Evolutionary conservation across 1,284 basidiomycete species (phyloP), one percentile per base, ranked within the genome.

Genomic region (Austroboletus niveus): DNA sequence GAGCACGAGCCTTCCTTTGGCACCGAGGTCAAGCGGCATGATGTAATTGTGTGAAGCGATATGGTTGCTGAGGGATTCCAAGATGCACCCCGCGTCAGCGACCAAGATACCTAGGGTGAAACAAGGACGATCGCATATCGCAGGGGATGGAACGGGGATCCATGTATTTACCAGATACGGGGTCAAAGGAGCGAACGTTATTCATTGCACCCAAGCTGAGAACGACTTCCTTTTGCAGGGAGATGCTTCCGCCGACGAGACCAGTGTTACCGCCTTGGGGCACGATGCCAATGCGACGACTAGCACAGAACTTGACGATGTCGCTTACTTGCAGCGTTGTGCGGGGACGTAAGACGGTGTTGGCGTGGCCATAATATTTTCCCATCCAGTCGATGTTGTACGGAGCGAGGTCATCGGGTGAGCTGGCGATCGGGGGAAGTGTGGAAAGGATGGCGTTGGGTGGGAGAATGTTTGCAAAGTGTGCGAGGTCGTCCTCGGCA

Each of bases 231-330:
- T 97, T 90, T 58, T 85, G 78, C 15, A 96, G 72, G 0, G 97
- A 96, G 10, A 98, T 92, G 55, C 94, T 87, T 20, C 97, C 97
- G n/a, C 97, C 92, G 57, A 99, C 97, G 10, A 99, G 81, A 22
- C 97, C 97, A 0, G 97, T 99, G 74, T 99, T 99, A 30, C 97
- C 97, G 46, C 97, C 96, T 72, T 99, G 97, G 1, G 97, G 97
- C 1, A 98, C 94, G 45, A 99, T 82, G 20, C 88, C 87, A 47
- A 98, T 90, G 49, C 81, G 78, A 48, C 83, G 79, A 54, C 87
- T 76, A 60, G 87, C 84, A 71, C 94, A 97, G 75, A 86, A 91
- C 68, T 85, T 87, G 64, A 97, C 76, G 46, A 99, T 89, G 57
- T 88, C 77, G 63, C 89, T 89, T 63, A 98, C 93, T 72, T 99